Percentiles rank a stretch among this genome's conserved stretches.
These are phyloP conservation scores for Stachybotrys chlorohalonatus DNA, from an alignment of 2,329 filamentous ascomycete species.

Conservation along the genomic window DNA sequence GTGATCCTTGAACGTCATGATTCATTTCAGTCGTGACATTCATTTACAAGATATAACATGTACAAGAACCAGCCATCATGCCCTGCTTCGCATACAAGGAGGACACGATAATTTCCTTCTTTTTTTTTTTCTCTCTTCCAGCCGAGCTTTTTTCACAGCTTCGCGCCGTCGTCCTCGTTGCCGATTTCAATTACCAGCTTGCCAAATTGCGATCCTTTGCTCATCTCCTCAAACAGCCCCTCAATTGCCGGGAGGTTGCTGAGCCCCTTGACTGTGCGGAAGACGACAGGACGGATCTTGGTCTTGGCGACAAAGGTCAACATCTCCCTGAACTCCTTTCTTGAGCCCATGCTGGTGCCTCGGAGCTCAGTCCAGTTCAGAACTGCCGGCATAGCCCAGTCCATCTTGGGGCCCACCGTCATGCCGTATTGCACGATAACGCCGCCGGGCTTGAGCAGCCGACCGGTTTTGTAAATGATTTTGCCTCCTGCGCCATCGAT, in stretches of 20 bases:
- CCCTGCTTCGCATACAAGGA: background rate
- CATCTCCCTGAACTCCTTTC: constrained; percentile 87
- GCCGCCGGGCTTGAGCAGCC: constrained; percentile 70
- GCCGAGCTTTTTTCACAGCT: constrained; percentile 23
- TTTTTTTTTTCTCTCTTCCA: background rate
- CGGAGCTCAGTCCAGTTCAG: constrained; percentile 80
- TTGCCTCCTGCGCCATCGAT: constrained; percentile 88
- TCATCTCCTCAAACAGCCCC: constrained; percentile 79
- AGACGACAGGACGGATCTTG: constrained; percentile 69
- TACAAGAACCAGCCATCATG: background rate
- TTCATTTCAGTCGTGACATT: background rate
- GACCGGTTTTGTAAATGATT: constrained; percentile 59
- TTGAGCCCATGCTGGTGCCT: constrained; percentile 85
- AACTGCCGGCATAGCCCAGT: constrained; percentile 75
- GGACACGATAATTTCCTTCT: background rate
- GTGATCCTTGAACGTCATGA: background rate
- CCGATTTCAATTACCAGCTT: constrained; percentile 76
- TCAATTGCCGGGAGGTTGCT: constrained; percentile 74
- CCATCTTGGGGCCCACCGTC: constrained; percentile 79
- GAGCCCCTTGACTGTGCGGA: constrained; percentile 62
- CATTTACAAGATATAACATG: background rate
- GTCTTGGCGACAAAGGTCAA: constrained; percentile 68
- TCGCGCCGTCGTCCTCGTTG: constrained; percentile 23
- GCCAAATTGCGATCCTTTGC: constrained; percentile 76
- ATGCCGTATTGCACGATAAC: constrained; percentile 86